phyloP scores from a whole-genome alignment of 2,329 filamentous ascomycete genomes.

The Phoma sp. region DNA sequence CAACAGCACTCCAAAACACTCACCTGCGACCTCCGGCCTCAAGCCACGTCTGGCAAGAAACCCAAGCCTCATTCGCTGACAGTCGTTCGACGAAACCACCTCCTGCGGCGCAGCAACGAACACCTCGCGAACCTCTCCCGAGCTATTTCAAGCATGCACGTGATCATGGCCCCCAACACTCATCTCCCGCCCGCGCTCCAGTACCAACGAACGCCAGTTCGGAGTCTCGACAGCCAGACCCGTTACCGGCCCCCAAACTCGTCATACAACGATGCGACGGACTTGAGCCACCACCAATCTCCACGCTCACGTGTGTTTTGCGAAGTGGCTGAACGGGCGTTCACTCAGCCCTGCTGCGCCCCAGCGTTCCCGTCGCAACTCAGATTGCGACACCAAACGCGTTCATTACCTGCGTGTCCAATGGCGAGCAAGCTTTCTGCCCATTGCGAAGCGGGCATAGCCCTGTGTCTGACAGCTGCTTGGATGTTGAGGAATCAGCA shows the following conservation, averaged over 20 bases:
- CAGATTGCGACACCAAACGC: not conserved
- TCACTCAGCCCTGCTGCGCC: conserved; percentile 22
- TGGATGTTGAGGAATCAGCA: not conserved
- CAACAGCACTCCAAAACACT: not conserved
- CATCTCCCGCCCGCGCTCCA: not conserved
- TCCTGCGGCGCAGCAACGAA: conserved; percentile 26
- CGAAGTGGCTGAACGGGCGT: conserved; percentile 20
- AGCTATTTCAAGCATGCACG: not conserved
- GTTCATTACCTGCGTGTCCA: conserved; percentile 17
- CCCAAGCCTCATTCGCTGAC: conserved; percentile 7
- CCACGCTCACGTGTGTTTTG: conserved; percentile 7
- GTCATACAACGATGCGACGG: not conserved
- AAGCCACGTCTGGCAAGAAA: conserved; percentile 32
- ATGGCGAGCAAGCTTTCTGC: conserved; percentile 36
- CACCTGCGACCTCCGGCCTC: not conserved
- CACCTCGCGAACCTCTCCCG: conserved; percentile 2
- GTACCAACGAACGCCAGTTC: not conserved
- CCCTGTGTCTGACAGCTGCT: conserved; percentile 22
- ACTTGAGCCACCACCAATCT: conserved; percentile 16
- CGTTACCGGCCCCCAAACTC: not conserved
- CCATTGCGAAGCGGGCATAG: conserved; percentile 30
- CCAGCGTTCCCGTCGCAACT: conserved; percentile 1
- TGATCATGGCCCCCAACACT: conserved; percentile 3
- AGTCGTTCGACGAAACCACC: conserved; percentile 16
- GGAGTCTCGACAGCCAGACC: not conserved